Conservation (phyloP, 1,284 basidiomycete species). For the Wolfiporia cocos region DNA sequence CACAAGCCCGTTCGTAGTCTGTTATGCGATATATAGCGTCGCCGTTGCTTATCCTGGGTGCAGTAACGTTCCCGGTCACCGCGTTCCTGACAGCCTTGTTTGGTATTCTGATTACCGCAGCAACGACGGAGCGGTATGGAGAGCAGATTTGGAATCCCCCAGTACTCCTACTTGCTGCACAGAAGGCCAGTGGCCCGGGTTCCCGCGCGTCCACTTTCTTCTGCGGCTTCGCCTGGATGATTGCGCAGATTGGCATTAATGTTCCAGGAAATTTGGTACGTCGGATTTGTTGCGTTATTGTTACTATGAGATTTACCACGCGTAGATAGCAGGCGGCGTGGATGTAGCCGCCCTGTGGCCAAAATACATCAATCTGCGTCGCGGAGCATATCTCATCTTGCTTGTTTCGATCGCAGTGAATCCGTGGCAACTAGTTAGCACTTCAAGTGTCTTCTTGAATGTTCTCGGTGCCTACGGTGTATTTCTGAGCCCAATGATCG, state of each 20-base stretch:
- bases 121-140: constrained; percentile 12
- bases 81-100: constrained; percentile 13
- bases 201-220: constrained; percentile 18
- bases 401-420: constrained; percentile 14
- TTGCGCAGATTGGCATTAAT: constrained; percentile 19
- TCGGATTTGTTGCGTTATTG: not conserved
- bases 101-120: constrained; percentile 17
- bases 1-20: constrained; percentile 4
- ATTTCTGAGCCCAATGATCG: constrained; percentile 17
- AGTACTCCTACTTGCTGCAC: constrained; percentile 13
- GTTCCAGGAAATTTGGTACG: constrained; percentile 14
- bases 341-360: constrained; percentile 16
- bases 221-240: constrained; percentile 14
- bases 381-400: constrained; percentile 15
- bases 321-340: constrained; percentile 13
- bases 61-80: constrained; percentile 14
- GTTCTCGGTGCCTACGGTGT: constrained; percentile 17
- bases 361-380: constrained; percentile 15
- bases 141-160: constrained; percentile 17
- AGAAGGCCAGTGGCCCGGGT: constrained; percentile 12
- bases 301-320: not conserved
- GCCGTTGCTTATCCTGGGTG: not conserved
- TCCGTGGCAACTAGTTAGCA: constrained; percentile 17
- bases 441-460: constrained; percentile 15
- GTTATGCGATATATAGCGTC: no score